Percentiles rank a stretch among this genome's conserved stretches.
Evolutionary conservation across 2,329 filamentous ascomycete species (phyloP).

Genomic region (Stemphylium vesicarium): DNA sequence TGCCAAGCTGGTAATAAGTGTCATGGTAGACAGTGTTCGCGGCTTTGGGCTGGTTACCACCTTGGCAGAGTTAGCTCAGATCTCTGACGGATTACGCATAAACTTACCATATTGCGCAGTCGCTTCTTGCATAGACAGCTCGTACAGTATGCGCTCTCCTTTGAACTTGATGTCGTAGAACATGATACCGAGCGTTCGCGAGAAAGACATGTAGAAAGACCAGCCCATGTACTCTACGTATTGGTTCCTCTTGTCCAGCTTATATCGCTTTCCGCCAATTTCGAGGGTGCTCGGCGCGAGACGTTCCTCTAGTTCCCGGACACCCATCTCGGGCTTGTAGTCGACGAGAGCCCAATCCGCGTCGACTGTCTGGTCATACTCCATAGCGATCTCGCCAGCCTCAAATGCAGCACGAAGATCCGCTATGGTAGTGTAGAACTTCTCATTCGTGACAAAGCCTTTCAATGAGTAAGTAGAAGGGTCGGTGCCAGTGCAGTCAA

Average conservation of each 20-base stretch:
- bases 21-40: constrained; percentile 48
- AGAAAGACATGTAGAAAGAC: constrained; percentile 60
- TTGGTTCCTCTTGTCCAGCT: constrained; percentile 50
- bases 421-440: constrained; percentile 60
- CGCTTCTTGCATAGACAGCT: constrained; percentile 63
- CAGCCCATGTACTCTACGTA: constrained; percentile 60
- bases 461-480: constrained; percentile 51
- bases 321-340: constrained; percentile 39
- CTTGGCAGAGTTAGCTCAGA: not conserved
- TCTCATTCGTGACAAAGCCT: constrained; percentile 57
- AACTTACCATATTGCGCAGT: constrained; percentile 57
- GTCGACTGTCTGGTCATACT: constrained; percentile 56
- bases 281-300: constrained; percentile 50
- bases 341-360: constrained; percentile 55
- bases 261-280: constrained; percentile 52
- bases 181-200: constrained; percentile 56
- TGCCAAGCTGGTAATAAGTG: constrained; percentile 56
- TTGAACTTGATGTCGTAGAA: constrained; percentile 63
- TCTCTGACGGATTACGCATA: not conserved
- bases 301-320: constrained; percentile 50
- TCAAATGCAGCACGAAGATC: constrained; percentile 56
- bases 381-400: constrained; percentile 49
- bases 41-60: constrained; percentile 5
- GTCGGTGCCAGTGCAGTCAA: constrained; percentile 55
- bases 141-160: constrained; percentile 62